Conservation (phyloP, 2,329 filamentous ascomycete species). For the Nemania diffusa region DNA sequence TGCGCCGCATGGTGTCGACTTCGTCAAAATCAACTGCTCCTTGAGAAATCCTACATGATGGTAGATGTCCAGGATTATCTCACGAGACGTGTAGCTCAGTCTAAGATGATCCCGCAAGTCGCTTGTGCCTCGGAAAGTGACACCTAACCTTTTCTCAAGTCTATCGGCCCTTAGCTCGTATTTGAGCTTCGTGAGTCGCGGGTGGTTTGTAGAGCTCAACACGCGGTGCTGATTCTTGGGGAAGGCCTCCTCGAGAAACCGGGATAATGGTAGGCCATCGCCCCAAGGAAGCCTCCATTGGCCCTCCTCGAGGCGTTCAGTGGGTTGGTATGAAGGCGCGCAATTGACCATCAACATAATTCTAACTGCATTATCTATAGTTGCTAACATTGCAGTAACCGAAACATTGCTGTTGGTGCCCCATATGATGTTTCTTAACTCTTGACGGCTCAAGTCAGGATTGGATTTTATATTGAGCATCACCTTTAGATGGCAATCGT, state of each 20-base stretch:
- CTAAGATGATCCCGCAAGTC: slow-evolving; percentile 2
- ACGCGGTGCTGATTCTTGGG: not conserved
- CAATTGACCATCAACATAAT: slow-evolving; percentile 5
- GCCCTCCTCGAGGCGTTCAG: slow-evolving; percentile 1
- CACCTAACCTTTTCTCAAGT: not conserved
- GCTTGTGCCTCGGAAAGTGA: slow-evolving; percentile 2
- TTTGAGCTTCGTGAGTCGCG: not conserved
- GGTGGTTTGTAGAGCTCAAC: not conserved
- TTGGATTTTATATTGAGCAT: not conserved
- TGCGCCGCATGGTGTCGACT: not conserved
- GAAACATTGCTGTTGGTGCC: not conserved
- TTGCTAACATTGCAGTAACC: not conserved
- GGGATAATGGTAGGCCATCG: not conserved
- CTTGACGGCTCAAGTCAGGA: not conserved
- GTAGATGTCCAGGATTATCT: slow-evolving; percentile 4
- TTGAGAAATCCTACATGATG: slow-evolving; percentile 7
- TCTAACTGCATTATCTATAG: slow-evolving; percentile 4
- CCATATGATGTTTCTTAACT: not conserved
- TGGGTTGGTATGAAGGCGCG: slow-evolving; percentile 6
- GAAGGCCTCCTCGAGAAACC: slow-evolving; percentile 7
- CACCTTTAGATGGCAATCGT: not conserved
- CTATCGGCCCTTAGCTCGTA: not conserved
- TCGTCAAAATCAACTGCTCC: slow-evolving; percentile 5
- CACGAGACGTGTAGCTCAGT: slow-evolving; percentile 8
- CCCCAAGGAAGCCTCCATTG: slow-evolving; percentile 1